phyloP scores from a whole-genome alignment of 176 grass and related monocot species.

The Metroxylon sagu region DNA sequence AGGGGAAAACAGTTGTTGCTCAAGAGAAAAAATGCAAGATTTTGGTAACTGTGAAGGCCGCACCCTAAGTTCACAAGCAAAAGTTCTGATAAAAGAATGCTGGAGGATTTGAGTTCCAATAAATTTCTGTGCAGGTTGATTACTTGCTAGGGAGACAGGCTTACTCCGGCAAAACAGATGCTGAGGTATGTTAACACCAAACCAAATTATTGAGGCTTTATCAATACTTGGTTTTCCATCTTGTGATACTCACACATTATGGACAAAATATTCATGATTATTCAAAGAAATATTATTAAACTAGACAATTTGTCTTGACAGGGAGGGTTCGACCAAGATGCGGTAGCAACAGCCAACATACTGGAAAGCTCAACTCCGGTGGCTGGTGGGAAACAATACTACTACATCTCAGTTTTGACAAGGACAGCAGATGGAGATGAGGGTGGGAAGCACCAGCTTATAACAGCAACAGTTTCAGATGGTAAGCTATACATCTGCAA shows the following conservation, averaged over 20 bases:
- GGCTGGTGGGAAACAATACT: slow-evolving; percentile 69
- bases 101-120: not conserved
- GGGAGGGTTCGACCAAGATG: slow-evolving; percentile 79
- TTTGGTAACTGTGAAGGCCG: too few species aligned
- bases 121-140: slow-evolving; percentile 41
- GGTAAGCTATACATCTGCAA: slow-evolving; percentile 17
- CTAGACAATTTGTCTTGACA: slow-evolving; percentile 2
- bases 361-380: slow-evolving; percentile 42
- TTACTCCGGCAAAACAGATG: slow-evolving; percentile 63
- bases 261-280: too few species aligned
- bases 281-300: too few species aligned
- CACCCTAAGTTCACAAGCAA: too few species aligned
- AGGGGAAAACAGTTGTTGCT: too few species aligned
- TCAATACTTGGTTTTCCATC: too few species aligned
- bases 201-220: too few species aligned
- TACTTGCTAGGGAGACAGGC: slow-evolving; percentile 74
- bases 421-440: slow-evolving; percentile 78
- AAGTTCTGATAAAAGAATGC: too few species aligned
- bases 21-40: too few species aligned
- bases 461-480: not conserved
- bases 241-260: too few species aligned
- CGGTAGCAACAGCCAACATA: slow-evolving; percentile 78
- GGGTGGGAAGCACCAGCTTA: slow-evolving; percentile 17
- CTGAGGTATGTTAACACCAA: slow-evolving; percentile 39
- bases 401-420: slow-evolving; percentile 75